Evolutionary conservation across 371 early-diverging fungal species (phyloP), one percentile per base, ranked within the genome.

Genomic region (Haplosporangium sp.): DNA sequence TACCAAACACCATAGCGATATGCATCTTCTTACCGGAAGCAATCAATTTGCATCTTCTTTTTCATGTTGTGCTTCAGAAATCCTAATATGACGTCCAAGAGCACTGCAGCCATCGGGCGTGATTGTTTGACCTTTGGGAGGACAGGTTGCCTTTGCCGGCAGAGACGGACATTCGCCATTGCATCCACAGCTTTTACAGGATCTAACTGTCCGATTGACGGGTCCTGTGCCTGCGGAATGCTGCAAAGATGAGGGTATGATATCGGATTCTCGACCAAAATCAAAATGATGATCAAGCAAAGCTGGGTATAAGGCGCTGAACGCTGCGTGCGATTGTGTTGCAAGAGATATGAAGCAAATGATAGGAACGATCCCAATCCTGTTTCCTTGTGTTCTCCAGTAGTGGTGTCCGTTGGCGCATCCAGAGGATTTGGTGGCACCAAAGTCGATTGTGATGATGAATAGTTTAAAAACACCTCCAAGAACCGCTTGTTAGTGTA

Each of bases 61-160:
- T 83, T 80, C 68, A 86, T 81, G 52, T 85, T 86, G 67, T 86
- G 85, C 52, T 84, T 85, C n/a, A 86, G 53, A 54, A 84, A 86
- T n/a, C 83, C 69, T 0, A 86, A 55, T 21, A 84, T 59, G 12
- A 77, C 82, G 62, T 88, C 88, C 45, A 88, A 47, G 11, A 83
- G 43, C 1, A 69, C 74, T 42, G 83, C 83, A 12, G 83, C 84
- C 18, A 86, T 47, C 0, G 85, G 81, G 16, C 84, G 64, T 7
- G 81, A 68, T n/a, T 75, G 79, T 29, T 85, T 84, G 6, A 74
- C 65, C n/a, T 68, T 73, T n/a, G 88, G 86, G 5, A 88, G 41
- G 0, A 83, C 77, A 8, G 87, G 87, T 5, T 82, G 83, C 40
- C 86, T 74, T 71, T 88, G 67, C 29, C 67, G 70, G 38, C 79